Evolutionary conservation across 1,284 basidiomycete genomes (phyloP).

Genomic region (Melampsora larici-populina): DNA sequence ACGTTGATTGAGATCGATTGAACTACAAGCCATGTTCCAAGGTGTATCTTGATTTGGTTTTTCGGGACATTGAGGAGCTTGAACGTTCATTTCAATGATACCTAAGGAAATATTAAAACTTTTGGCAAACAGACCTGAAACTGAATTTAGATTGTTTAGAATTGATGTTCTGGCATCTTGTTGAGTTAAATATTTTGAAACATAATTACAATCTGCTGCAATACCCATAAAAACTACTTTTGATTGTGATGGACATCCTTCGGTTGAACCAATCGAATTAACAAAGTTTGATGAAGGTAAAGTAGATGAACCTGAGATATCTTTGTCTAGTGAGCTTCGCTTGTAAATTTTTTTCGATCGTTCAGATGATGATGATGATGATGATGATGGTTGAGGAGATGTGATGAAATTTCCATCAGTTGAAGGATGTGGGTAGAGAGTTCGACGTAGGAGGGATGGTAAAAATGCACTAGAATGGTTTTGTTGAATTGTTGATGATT

Average conservation of each 20-base stretch:
- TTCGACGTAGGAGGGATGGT: constrained; percentile 41
- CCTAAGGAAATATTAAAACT: constrained; percentile 84
- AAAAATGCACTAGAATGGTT: background rate
- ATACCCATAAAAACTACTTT: constrained; percentile 79
- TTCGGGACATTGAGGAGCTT: constrained; percentile 60
- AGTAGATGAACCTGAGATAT: constrained; percentile 48
- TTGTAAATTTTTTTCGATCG: constrained; percentile 58
- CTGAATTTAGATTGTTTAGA: constrained; percentile 69
- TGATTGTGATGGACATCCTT: constrained; percentile 71
- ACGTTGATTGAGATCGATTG: constrained; percentile 62
- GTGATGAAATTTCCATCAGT: constrained; percentile 50
- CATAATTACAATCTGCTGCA: constrained; percentile 81
- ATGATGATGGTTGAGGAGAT: too few species aligned
- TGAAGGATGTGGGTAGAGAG: constrained; percentile 8
- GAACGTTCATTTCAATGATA: constrained; percentile 73
- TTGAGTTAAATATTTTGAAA: constrained; percentile 62
- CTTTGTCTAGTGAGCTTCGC: constrained; percentile 48
- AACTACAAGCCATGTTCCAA: constrained; percentile 58
- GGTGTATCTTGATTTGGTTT: constrained; percentile 56
- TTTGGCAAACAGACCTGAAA: constrained; percentile 67
- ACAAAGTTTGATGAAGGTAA: constrained; percentile 21
- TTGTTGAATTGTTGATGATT: background rate
- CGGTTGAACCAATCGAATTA: constrained; percentile 56
- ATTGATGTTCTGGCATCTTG: constrained; percentile 70
- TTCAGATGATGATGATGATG: constrained; percentile 45